Conservation (phyloP, 176 grass and related monocot species). For the Cenchrus fungigraminus region DNA sequence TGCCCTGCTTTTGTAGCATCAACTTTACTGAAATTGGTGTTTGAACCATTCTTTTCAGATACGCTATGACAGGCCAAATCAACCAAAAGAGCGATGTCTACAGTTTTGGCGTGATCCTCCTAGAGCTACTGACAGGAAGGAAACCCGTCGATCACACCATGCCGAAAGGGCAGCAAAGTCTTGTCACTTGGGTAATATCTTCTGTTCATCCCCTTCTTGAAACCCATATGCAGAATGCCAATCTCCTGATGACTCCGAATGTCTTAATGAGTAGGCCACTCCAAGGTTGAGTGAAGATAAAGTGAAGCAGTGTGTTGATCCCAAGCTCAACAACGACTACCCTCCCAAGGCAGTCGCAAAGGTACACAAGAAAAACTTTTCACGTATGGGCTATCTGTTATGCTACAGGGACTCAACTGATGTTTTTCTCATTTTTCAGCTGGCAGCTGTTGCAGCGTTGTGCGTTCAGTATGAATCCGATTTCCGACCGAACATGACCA, state of each 20-base stretch:
- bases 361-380: constrained; percentile 35
- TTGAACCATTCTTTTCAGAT: constrained; percentile 41
- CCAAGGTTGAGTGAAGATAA: constrained; percentile 93
- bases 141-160: constrained; percentile 89
- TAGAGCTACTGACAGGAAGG: constrained; percentile 80
- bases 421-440: constrained; percentile 39
- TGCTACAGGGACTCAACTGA: not conserved
- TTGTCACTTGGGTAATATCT: constrained; percentile 80
- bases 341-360: constrained; percentile 91
- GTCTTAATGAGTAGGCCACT: constrained; percentile 57
- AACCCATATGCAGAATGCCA: not conserved
- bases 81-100: constrained; percentile 89
- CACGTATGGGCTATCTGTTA: not conserved
- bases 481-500: constrained; percentile 94
- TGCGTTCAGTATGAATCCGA: constrained; percentile 85
- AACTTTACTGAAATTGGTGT: not conserved
- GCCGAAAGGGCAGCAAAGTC: constrained; percentile 89
- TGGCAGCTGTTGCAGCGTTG: constrained; percentile 78
- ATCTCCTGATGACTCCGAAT: not conserved
- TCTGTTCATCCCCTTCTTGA: not conserved
- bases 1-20: not conserved
- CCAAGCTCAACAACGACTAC: constrained; percentile 81
- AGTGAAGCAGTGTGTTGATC: constrained; percentile 89
- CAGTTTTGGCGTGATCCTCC: constrained; percentile 76
- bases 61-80: constrained; percentile 89